These are phyloP conservation scores for Fusarium sp. DNA, from an alignment of 2,329 filamentous ascomycete species.

Conservation along the genomic window DNA sequence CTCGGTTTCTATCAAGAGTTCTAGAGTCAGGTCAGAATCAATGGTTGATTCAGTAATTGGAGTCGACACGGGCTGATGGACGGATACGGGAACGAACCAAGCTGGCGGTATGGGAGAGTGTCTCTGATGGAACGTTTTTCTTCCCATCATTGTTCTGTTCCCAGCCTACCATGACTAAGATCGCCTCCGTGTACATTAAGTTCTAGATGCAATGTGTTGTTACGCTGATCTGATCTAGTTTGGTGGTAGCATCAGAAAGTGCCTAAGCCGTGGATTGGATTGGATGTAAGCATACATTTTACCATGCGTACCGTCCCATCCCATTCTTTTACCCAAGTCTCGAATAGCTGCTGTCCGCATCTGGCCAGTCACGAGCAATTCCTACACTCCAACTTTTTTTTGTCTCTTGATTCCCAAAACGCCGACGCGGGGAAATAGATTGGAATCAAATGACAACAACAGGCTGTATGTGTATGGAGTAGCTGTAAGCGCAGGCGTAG, in stretches of 20 bases:
- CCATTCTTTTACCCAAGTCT: neutral
- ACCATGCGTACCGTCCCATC: neutral
- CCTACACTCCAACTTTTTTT: constrained; percentile 19
- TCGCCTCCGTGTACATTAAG: too few species aligned
- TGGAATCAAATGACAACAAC: too few species aligned
- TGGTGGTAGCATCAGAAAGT: neutral
- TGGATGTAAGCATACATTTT: constrained; percentile 3
- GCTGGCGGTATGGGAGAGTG: constrained; percentile 15
- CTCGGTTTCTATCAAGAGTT: constrained; percentile 19
- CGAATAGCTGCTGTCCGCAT: neutral
- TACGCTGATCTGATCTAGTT: neutral
- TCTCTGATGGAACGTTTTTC: neutral
- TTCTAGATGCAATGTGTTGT: neutral
- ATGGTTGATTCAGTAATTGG: neutral
- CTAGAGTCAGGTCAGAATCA: constrained; percentile 11
- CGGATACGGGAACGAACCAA: constrained; percentile 25
- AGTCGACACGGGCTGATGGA: constrained; percentile 1
- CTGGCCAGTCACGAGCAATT: constrained; percentile 15
- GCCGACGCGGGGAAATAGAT: constrained; percentile 41
- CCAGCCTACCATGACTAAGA: too few species aligned
- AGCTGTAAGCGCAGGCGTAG: neutral
- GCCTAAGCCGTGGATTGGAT: neutral
- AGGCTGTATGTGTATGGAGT: neutral
- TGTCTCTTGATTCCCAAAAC: neutral
- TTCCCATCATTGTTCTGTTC: neutral